Percentiles rank a stretch among this genome's conserved stretches.
Conservation (phyloP, 345 rosid genomes). For the Lumnitzera racemosa region DNA sequence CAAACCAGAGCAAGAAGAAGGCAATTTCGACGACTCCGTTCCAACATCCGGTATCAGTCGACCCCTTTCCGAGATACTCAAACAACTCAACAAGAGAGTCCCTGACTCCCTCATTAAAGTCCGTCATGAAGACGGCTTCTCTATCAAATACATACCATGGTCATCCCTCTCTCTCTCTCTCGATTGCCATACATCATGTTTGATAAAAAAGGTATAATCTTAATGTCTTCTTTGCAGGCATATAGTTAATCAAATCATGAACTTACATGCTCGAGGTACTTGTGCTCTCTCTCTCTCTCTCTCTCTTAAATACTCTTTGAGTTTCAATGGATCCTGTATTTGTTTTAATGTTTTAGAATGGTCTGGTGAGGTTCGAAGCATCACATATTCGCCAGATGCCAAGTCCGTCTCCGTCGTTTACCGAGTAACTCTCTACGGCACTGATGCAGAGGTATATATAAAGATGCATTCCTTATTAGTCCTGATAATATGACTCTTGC, state of each 20-base stretch:
- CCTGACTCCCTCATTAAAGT: not conserved
- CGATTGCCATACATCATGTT: not conserved
- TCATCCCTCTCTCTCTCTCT: slow-evolving; percentile 10
- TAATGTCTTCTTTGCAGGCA: slow-evolving; percentile 39
- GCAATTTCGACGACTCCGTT: not conserved
- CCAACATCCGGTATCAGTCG: not conserved
- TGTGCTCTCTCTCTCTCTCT: not conserved
- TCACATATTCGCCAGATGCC: slow-evolving; percentile 71
- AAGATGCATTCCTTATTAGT: not conserved
- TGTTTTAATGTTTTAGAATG: slow-evolving; percentile 37
- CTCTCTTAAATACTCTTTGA: not conserved
- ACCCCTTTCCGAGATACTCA: not conserved
- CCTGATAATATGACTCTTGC: not conserved
- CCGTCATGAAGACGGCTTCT: not conserved
- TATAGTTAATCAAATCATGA: slow-evolving; percentile 70
- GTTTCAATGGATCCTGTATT: not conserved
- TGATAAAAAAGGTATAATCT: not conserved
- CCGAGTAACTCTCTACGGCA: slow-evolving; percentile 74
- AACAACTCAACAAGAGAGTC: not conserved
- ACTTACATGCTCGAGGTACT: slow-evolving; percentile 71
- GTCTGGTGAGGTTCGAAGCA: slow-evolving; percentile 83
- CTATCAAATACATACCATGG: slow-evolving; percentile 60
- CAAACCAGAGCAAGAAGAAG: too few relatives aligned
- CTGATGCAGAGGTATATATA: slow-evolving; percentile 71
- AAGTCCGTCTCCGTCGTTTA: slow-evolving; percentile 72